Base-by-base conservation (phyloP, 805 yeast genomes). In the Myxozyma sirexii region DNA sequence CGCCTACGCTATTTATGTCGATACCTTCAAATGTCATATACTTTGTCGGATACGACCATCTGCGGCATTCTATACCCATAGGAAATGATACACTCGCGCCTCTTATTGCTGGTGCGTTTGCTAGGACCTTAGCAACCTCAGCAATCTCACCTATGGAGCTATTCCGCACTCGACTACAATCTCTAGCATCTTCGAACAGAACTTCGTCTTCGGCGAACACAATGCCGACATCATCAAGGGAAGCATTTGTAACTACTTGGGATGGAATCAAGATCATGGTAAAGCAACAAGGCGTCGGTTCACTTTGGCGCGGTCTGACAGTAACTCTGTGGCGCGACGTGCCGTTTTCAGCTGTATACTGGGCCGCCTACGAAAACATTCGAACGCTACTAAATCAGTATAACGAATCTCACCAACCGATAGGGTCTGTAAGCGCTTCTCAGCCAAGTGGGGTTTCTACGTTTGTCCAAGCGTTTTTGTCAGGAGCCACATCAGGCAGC, bases 251-350 rank as follows among this genome's bases (percentile, higher is more conserved):
- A 68, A 75, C 23, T 78, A 82, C 57, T 74, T 67, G 87, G 53
- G 74, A 73, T 26, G 91, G 88, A 48, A 77, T 86, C 29, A 71
- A 70, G 50, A 68, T 71, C 2, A 84, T 86, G 68, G 75, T 90
- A 4, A 71, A 75, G 39, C 61, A 70, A 0, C 78, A 79, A 13
- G 99, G 99, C 0, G 61, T 82, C 1, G 72, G 75, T 1, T 80
- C 90, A 0, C 72, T 94, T 19, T 94, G 91, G 79, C 85, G 86
- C 56, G 99, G 99, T 0, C 76, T 94, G 23, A 84, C 87, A 42
- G 80, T 94, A 41, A 94, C 99, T 0, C 78, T 94, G 15, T 93
- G 97, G 97, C 80, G 99, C 74, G 99, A 94, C 72, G 98, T 93
- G 0, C 99, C 99, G 1, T 94, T 94, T 72, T 87, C 96, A 63